A percentile compares a stretch with the other conserved stretches of the same genome.
phyloP scores from a whole-genome alignment of 805 yeast genomes.

The Candida gorgasii region DNA sequence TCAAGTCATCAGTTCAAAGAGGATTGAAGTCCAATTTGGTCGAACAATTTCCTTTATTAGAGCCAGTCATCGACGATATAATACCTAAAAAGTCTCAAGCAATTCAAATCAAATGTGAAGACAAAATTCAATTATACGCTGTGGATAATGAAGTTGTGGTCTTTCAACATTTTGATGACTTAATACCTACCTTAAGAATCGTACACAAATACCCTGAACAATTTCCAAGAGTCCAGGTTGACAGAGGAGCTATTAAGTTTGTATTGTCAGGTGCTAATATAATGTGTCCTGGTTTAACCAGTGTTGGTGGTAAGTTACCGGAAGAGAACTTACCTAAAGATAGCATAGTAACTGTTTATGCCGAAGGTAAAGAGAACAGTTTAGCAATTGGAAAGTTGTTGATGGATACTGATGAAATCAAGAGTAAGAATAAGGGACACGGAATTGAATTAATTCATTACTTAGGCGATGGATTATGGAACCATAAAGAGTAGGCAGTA shows the following conservation, averaged over 20 bases:
- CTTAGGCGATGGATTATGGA: constrained; percentile 89
- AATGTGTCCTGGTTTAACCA: constrained; percentile 94
- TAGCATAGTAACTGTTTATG: constrained; percentile 77
- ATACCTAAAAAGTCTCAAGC: constrained; percentile 89
- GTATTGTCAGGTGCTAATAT: constrained; percentile 94
- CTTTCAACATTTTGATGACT: constrained; percentile 77
- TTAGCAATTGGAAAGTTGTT: constrained; percentile 84
- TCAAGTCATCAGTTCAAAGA: constrained; percentile 93
- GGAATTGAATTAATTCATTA: constrained; percentile 85
- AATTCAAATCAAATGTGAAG: constrained; percentile 82
- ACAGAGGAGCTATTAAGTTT: constrained; percentile 94
- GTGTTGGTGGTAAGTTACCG: constrained; percentile 81
- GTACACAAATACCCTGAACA: constrained; percentile 82
- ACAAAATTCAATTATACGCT: constrained; percentile 75
- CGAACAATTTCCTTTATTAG: constrained; percentile 71
- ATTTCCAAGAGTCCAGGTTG: constrained; percentile 87
- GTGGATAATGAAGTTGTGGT: constrained; percentile 73
- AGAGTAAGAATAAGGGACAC: constrained; percentile 77
- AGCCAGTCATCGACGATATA: constrained; percentile 73
- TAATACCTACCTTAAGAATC: constrained; percentile 71
- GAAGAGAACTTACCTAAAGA: constrained; percentile 67
- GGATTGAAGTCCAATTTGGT: constrained; percentile 76
- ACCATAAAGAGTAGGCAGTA: constrained; percentile 15
- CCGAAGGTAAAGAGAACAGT: constrained; percentile 91
- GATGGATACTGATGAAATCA: constrained; percentile 90